Evolutionary conservation across 2,329 filamentous ascomycete species (phyloP), one percentile per base, ranked within the genome.

Genomic region (Fusarium luffae): DNA sequence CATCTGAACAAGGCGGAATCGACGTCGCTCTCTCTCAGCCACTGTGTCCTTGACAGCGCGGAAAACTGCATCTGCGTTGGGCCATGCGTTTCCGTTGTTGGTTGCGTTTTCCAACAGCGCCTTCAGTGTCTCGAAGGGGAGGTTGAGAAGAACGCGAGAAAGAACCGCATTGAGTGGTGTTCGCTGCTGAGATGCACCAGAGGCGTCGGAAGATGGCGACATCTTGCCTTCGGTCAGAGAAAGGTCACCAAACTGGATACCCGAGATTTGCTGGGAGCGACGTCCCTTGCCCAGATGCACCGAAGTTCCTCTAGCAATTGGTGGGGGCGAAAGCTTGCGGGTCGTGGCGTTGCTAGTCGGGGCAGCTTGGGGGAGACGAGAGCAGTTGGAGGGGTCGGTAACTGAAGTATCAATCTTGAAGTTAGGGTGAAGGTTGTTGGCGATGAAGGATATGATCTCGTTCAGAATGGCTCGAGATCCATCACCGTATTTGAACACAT

Each of bases 241-340:
- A 21, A 90, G 80, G 69, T 93, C 90, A n/a, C 91, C 91, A 73
- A 93, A 93, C 64, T 89, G 88, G 54, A 93, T 92, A 66, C 84
- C 85, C 65, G 85, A 86, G 13, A 92, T 81, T 27, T 89, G 86
- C 41, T 79, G 79, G 49, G 85, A 84, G 52, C 88, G 78, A 54
- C 80, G 83, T 10, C 75, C 76, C 52, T 74, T 77, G 47, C 77
- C 78, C 23, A 80, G 71, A 41, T 79, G 78, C 21, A 79, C 76
- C 4, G 77, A 77, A 10, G 80, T 78, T 49, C 78, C 81, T 60
- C 78, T 77, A 37, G 81, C 81, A 59, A 81, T 80, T 5, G 74
- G 69, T 11, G 73, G 72, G 19, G 71, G 47, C 1, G 66, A 51
- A 42, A 59, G 41, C 32, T 68, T 66, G 40, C 70, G 59, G n/a